Evolutionary conservation across 1,139 yeast genomes (phyloP), one percentile per base, ranked within the genome.

Genomic region (Saccharomyces hybrid): DNA sequence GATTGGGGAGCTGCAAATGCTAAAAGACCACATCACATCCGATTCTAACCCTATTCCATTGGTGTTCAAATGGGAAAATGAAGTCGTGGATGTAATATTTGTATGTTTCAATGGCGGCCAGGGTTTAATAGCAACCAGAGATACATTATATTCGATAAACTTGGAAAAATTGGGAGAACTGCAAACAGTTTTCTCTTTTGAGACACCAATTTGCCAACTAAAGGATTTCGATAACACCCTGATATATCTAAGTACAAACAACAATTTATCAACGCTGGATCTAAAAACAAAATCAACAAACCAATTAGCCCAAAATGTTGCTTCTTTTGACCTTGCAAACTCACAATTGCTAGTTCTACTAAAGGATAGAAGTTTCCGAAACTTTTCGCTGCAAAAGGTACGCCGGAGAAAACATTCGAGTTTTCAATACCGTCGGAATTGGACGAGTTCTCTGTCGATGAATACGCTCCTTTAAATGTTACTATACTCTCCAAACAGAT

Each of bases 1-100:
- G 2, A 51, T 69, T 16, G 74, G 73, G 9, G 56, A 60, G 5
- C 56, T 72, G 16, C 64, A 63, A 34, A 55, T 55, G 8, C 55
- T 73, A 48, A 66, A 70, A 51, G 61, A 65, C 34, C 58, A 42
- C 50, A 53, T 63, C 3, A 55, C 50, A 12, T 51, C 54, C 12
- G 6, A 24, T 16, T 49, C 42, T 7, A 1, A 24, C 26, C 26
- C 26, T 24, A 14, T 12, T 14, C 42, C 42, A 11, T 34, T 34
- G 16, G 16, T 19, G 42, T 34, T 34, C 50, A 50, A 16, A 28
- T 19, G 27, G 58, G 49, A 44, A 19, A 46, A 50, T 12, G 54
- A 47, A 16, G 52, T 52, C 24, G 26, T 31, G 9, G 34, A 49
- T 2, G 26, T 57, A 11, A 47, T 52, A 12, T 60, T 62, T 47